phyloP scores from a whole-genome alignment of 2,329 filamentous ascomycete genomes.

The Emergomyces orientalis region DNA sequence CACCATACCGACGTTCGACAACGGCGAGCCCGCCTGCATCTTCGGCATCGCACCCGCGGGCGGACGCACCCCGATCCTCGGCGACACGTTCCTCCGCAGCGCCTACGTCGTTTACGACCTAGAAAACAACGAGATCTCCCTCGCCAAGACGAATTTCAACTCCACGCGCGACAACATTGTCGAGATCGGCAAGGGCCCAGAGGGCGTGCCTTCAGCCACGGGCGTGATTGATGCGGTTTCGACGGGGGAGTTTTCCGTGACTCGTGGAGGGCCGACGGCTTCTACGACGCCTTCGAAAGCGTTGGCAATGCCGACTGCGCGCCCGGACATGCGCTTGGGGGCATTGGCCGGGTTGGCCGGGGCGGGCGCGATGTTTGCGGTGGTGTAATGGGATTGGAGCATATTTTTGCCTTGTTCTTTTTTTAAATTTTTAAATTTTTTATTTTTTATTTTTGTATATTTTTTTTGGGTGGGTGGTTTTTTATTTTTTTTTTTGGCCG shows the following conservation, averaged over 20 bases:
- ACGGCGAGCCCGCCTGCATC: constrained; percentile 51
- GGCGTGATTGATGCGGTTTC: constrained; percentile 18
- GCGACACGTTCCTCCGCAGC: constrained; percentile 65
- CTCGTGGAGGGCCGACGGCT: constrained; percentile 11
- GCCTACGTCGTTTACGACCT: constrained; percentile 70
- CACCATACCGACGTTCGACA: constrained; percentile 42
- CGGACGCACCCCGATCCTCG: constrained; percentile 51
- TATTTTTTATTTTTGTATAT: not conserved
- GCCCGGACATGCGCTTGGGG: constrained; percentile 11
- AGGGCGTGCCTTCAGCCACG: constrained; percentile 44
- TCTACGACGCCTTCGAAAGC: constrained; percentile 5
- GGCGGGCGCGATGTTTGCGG: constrained; percentile 15
- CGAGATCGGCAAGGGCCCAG: constrained; percentile 43
- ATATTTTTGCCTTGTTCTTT: not conserved
- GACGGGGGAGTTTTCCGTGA: too few relatives aligned
- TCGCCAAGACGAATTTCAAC: constrained; percentile 60
- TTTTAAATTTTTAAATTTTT: not conserved
- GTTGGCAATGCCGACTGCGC: constrained; percentile 8
- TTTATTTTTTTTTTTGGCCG: not conserved
- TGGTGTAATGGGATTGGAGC: constrained; percentile 8
- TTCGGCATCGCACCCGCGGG: constrained; percentile 58
- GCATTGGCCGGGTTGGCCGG: constrained; percentile 11
- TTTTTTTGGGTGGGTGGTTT: not conserved
- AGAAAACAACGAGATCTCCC: constrained; percentile 59
- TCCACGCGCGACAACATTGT: constrained; percentile 40